Evolutionary conservation across 305 asterid genomes (phyloP), one percentile per base, ranked within the genome.

Genomic region (Salvia sclarea): DNA sequence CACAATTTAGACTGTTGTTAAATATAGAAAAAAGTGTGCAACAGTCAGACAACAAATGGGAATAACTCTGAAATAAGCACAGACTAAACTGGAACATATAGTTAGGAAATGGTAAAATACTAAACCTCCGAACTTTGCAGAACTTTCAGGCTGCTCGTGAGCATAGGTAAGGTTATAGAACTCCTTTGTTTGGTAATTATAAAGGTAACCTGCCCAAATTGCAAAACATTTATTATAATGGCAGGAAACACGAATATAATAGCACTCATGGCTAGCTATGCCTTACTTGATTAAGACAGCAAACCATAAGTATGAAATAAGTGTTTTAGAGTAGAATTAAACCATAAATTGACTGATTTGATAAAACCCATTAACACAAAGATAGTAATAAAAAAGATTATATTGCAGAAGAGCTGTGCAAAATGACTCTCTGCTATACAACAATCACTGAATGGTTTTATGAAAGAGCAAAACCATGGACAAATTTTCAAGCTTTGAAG

Each of bases 81-180:
- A 49, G 21, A 40, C n/a, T n/a, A 45, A 45, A 60, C 8, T 37
- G 64, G 56, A 48, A 30, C 37, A 58, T 16, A 62, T n/a, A 71
- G 55, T 20, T 48, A 24, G 59, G 55, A 74, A 71, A 71, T 50
- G 71, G 64, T 75, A 74, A 69, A 50, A 53, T 18, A 11, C 37
- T 54, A 13, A 25, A 92, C 99, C 99, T 91, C 99, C 98, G 64
- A 94, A 85, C 72, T 80, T 87, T 48, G 95, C 89, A 72, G 96
- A 86, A 76, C 84, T 90, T 85, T 86, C 95, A 24, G 99, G 99
- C 80, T 91, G 98, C 82, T 91, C 91, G 30, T 85, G 99, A 58
- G 96, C 98, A 75, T 85, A 87, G 38, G 99, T 94, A 72, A 94
- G 97, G 83, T 94, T 91, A 64, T 89, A 89, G 82, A 89, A 89